Evolutionary conservation across 2,329 filamentous ascomycete genomes (phyloP).

Genomic region (Aquanectria penicillioides): DNA sequence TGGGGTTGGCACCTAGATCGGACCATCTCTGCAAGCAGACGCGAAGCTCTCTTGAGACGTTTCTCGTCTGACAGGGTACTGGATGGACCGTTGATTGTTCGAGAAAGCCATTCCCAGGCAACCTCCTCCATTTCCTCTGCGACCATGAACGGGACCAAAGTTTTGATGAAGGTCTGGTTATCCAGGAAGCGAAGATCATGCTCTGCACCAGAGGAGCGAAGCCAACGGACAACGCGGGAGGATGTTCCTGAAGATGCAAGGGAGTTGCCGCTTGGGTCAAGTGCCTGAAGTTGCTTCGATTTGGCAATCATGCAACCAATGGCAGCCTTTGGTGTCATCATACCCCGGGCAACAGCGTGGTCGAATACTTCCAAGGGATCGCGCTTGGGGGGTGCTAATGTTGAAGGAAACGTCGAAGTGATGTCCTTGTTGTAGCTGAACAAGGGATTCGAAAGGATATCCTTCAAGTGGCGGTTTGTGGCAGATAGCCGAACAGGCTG

Average conservation of each 20-base stretch:
- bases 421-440: conserved; percentile 53
- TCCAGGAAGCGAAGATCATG: conserved; percentile 57
- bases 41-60: conserved; percentile 42
- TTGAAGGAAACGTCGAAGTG: conserved; percentile 30
- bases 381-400: conserved; percentile 28
- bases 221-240: conserved; percentile 62
- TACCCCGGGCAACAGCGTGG: conserved; percentile 62
- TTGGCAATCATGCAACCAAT: conserved; percentile 64
- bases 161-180: conserved; percentile 49
- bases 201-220: conserved; percentile 61
- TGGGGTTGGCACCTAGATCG: conserved; percentile 52
- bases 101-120: conserved; percentile 63
- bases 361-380: conserved; percentile 67
- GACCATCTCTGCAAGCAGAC: conserved; percentile 54
- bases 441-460: conserved; percentile 67
- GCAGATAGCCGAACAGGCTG: conserved; percentile 49
- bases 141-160: conserved; percentile 61
- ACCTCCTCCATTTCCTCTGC: conserved; percentile 62
- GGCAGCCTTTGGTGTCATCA: conserved; percentile 65
- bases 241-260: conserved; percentile 57
- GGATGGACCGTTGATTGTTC: conserved; percentile 47
- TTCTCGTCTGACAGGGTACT: conserved; percentile 31
- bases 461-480: conserved; percentile 59
- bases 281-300: conserved; percentile 52
- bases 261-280: conserved; percentile 33